Base-by-base conservation (phyloP, 2,329 filamentous ascomycete species). In the Leptographium radiaticola region DNA sequence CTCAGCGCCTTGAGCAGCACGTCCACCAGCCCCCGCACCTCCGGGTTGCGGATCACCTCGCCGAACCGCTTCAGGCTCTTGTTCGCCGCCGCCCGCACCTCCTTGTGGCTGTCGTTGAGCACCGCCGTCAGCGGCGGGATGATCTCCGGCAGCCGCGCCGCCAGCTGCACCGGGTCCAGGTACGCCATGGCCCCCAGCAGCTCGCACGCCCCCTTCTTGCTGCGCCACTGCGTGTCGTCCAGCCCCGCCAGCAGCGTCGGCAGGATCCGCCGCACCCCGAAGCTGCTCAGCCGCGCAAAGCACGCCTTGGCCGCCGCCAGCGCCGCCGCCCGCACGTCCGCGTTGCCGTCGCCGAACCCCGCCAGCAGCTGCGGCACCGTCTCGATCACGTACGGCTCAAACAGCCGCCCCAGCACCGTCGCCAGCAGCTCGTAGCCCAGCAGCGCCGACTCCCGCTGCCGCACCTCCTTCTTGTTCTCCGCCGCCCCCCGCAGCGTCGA, bases 141-240 rank as follows among this genome's bases (percentile, higher is more conserved):
- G 61, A 98, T 98, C 54, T 95, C 90, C 2, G 93, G 93, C 62
- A 98, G 73, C 66, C 90, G 97, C 61, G 86, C 79, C 1, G 93
- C 89, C 18, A 98, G 79, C 67, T 98, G 93, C 60, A 96, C 87
- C 9, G 94, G 91, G 66, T 97, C 93, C 36, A 98, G 80, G 66
- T 98, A 98, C 6, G 93, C 94, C 93, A 98, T 98, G 58, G 93
- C 93, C 66, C 93, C 93, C 15, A 98, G 78, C 31, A 95, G 83
- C 66, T 98, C 93, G 65, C 93, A 98, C 53, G 93, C 93, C 61
- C 94, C 93, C 72, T 95, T 95, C 71, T 98, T 97, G 71, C 89
- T 97, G 64, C 93, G 86, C 93, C 93, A 98, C 67, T 97, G 91
- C 52, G 87, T 82, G 59, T 98, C 93, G 59, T 97, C 90, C 11